phyloP scores from a whole-genome alignment of 257 asterid species.

The Solanum stenotomum region DNA sequence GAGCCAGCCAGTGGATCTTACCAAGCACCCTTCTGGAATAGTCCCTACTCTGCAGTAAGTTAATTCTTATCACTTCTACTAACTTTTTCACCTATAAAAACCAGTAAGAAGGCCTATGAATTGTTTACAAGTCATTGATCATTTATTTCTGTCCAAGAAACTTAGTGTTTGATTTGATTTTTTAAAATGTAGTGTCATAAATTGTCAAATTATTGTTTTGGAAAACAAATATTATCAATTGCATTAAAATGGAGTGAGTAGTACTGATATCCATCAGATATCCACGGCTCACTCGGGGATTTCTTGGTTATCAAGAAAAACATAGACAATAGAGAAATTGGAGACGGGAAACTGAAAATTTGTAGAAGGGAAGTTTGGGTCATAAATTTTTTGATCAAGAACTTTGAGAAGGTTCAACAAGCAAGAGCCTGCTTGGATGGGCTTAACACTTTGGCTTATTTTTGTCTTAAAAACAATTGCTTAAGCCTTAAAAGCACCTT shows the following conservation, averaged over 20 bases:
- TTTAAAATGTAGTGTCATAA: not conserved
- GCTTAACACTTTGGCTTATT: not conserved
- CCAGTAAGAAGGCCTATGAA: not conserved
- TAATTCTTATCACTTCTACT: not conserved
- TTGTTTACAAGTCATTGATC: not conserved
- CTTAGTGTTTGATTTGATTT: not conserved
- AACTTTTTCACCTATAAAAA: not conserved
- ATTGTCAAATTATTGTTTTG: not conserved
- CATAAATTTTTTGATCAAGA: not conserved
- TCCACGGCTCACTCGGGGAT: not conserved
- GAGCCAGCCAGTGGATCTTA: conserved; percentile 63
- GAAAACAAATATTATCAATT: not conserved
- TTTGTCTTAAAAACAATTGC: not conserved
- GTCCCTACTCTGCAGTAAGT: conserved; percentile 81
- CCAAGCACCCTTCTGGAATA: conserved; percentile 82
- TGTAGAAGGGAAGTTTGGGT: not conserved
- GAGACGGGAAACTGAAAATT: not conserved
- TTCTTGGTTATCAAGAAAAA: not conserved
- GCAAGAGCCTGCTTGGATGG: not conserved
- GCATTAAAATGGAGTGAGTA: not conserved
- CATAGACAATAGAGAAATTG: not conserved
- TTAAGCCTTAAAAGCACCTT: not conserved
- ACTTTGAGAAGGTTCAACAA: not conserved
- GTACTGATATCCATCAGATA: not conserved
- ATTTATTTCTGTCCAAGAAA: not conserved